These are phyloP conservation scores for Stereocaulon alpinum DNA, from an alignment of 495 filamentous ascomycete genomes.

Conservation along the genomic window DNA sequence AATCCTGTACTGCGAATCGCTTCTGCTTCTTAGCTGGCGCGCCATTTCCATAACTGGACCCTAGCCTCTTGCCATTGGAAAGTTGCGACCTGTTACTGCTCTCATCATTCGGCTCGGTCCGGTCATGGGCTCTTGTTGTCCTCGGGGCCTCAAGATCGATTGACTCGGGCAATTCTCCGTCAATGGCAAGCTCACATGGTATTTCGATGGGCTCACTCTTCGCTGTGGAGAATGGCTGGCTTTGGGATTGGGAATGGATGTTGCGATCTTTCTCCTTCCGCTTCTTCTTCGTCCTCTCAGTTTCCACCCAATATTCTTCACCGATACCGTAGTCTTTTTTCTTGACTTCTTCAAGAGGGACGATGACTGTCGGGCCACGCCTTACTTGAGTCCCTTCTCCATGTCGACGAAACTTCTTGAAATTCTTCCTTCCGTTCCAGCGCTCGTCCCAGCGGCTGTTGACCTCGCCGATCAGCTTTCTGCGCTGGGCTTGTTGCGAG, in stretches of 20 bases:
- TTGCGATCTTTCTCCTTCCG: slow-evolving; percentile 23
- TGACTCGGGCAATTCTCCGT: slow-evolving; percentile 20
- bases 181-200: slow-evolving; percentile 22
- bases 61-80: slow-evolving; percentile 18
- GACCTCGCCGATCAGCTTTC: slow-evolving; percentile 27
- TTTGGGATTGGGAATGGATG: slow-evolving; percentile 25
- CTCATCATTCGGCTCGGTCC: slow-evolving; percentile 27
- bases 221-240: slow-evolving; percentile 21
- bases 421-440: slow-evolving; percentile 96
- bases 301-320: slow-evolving; percentile 68
- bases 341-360: slow-evolving; percentile 68
- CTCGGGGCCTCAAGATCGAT: slow-evolving; percentile 22
- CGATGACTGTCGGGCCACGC: slow-evolving; percentile 53
- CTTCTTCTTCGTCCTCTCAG: slow-evolving; percentile 28
- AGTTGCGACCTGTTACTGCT: slow-evolving; percentile 29
- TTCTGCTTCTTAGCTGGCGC: slow-evolving; percentile 38
- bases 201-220: slow-evolving; percentile 23
- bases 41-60: slow-evolving; percentile 27
- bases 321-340: slow-evolving; percentile 75
- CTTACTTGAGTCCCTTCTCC: slow-evolving; percentile 39
- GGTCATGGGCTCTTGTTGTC: slow-evolving; percentile 28
- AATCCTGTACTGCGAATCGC: slow-evolving; percentile 21
- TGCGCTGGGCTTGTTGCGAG: slow-evolving; percentile 19
- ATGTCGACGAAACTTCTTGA: slow-evolving; percentile 75
- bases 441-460: slow-evolving; percentile 71